Percentiles rank a stretch among this genome's conserved stretches.
Conservation (phyloP, 2,329 filamentous ascomycete genomes). For the Hirsutella thompsonii region DNA sequence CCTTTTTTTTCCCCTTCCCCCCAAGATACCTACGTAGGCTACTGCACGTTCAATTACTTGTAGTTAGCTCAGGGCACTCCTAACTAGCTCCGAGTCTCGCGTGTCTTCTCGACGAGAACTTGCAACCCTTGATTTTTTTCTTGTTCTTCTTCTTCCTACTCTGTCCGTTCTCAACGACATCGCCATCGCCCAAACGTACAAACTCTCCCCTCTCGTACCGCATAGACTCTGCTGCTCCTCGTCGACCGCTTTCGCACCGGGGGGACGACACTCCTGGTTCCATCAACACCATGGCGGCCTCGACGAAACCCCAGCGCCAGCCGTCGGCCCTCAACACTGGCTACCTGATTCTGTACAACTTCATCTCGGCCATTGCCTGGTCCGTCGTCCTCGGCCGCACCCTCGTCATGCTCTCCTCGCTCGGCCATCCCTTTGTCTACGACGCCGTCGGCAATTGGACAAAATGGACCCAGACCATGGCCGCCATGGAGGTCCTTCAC, state of each 20-base stretch:
- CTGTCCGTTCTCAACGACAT: too few species aligned
- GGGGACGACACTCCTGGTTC: background rate
- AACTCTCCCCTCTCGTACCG: too few species aligned
- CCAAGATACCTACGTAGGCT: too few species aligned
- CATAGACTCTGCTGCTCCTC: too few species aligned
- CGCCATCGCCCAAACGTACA: too few species aligned
- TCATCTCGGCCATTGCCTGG: conserved; percentile 67
- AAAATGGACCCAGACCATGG: conserved; percentile 73
- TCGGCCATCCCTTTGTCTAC: conserved; percentile 48
- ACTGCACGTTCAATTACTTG: too few species aligned
- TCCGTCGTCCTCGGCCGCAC: conserved; percentile 60
- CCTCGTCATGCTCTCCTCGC: conserved; percentile 35
- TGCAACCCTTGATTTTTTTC: too few species aligned
- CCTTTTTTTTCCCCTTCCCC: too few species aligned
- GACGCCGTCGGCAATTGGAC: conserved; percentile 51
- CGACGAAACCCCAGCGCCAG: background rate
- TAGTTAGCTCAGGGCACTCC: too few species aligned
- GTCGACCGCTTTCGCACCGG: background rate
- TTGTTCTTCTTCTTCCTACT: too few species aligned
- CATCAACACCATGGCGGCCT: background rate
- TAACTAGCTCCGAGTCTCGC: too few species aligned
- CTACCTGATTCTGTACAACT: conserved; percentile 83
- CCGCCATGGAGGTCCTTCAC: conserved; percentile 73
- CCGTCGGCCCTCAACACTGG: conserved; percentile 20
- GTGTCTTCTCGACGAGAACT: too few species aligned